Percentiles rank a stretch among this genome's conserved stretches.
Evolutionary conservation across 768 basidiomycete genomes (phyloP).

Genomic region (Cyclocybe aegerita): DNA sequence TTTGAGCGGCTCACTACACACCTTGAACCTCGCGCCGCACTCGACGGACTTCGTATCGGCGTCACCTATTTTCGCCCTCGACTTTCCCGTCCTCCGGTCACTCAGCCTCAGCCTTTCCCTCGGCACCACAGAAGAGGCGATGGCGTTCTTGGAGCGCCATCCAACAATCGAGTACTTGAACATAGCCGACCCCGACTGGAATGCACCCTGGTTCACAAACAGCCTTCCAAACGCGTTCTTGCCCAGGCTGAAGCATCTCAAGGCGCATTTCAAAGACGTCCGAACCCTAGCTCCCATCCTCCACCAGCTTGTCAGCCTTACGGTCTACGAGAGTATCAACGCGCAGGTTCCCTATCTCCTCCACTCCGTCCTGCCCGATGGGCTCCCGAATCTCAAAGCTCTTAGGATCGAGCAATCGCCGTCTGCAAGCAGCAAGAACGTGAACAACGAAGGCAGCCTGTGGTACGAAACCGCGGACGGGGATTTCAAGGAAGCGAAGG

Average conservation of each 20-base stretch:
- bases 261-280: slow-evolving; percentile 12
- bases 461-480: slow-evolving; percentile 16
- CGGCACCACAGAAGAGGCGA: background rate
- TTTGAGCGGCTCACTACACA: too few relatives aligned
- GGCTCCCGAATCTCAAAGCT: slow-evolving; percentile 10
- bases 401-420: slow-evolving; percentile 11
- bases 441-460: slow-evolving; percentile 5
- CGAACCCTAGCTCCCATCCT: slow-evolving; percentile 4
- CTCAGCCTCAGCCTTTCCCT: background rate
- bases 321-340: slow-evolving; percentile 8
- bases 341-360: slow-evolving; percentile 19
- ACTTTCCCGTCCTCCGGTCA: too few relatives aligned
- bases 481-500: slow-evolving; percentile 1
- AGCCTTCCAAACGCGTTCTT: too few relatives aligned
- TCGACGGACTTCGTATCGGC: too few relatives aligned
- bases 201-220: too few relatives aligned
- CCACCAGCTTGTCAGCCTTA: slow-evolving; percentile 7
- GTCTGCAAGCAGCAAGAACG: background rate
- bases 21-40: too few relatives aligned
- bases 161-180: background rate
- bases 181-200: background rate
- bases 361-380: slow-evolving; percentile 12
- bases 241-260: background rate
- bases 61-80: too few relatives aligned
- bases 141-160: slow-evolving; percentile 1